Base-by-base conservation (phyloP, 2,329 filamentous ascomycete genomes). In the Xylaria sp. region DNA sequence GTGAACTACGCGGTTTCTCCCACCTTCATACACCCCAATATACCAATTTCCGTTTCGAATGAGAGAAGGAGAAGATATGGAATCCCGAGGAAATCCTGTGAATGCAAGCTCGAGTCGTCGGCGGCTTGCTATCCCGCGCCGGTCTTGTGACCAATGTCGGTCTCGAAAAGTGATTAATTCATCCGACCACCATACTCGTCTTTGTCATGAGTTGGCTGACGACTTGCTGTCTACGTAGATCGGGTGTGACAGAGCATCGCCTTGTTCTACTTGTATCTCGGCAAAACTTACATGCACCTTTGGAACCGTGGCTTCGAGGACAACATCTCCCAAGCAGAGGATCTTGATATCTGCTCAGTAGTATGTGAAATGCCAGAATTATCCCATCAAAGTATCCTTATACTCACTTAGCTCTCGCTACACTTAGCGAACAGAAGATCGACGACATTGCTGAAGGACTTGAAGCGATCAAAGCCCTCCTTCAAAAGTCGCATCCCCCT, bases 231-330 rank as follows among this genome's bases (percentile, higher is more conserved):
- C 49, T 10, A 38, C 13, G 23, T 46, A 77, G 76, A 72, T 78
- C 15, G 75, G 75, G 13, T 79, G 78, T 38, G 77, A 79, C 51
- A 74, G 77, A 69, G 73, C 62, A 9, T 75, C 75, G 31, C 78
- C 78, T 5, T 79, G 78, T 64, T 75, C 79, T 2, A 81, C 80
- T 59, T 82, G 80, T 61, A 31, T 74, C 10, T 73, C 77, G 11
- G 74, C 78, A 42, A 74, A 77, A 44, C 63, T 81, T 13, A 53
- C 72, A 7, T 80, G 80, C 66, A 79, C 77, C 4, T 76, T 81
- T 58, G 78, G 78, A 31, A 40, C 71, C 1, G 66, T 80, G 17
- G 66, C 76, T 4, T 66, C 77, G 3, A 75, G 72, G 40, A 53
- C 72, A 3, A 59, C 62, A 44, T 20, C 73, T 20, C 42, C 76